phyloP scores from a whole-genome alignment of 2,329 filamentous ascomycete genomes.

The Beauveria pseudobassiana region DNA sequence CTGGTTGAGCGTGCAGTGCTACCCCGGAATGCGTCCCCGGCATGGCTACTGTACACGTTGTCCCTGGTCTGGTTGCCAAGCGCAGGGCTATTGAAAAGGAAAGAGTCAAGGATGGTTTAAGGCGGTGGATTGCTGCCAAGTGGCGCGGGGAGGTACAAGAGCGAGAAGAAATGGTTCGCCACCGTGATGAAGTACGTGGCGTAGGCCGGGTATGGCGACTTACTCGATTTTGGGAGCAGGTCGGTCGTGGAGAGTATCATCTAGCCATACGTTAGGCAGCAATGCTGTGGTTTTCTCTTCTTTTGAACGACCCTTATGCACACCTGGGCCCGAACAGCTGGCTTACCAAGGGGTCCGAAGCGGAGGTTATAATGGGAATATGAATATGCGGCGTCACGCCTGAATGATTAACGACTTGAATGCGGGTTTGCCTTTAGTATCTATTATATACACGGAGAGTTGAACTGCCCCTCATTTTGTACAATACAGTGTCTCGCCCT shows the following conservation, averaged over 20 bases:
- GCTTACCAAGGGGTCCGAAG: not conserved
- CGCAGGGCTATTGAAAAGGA: conserved; percentile 59
- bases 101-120: conserved; percentile 57
- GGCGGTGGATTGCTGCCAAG: conserved; percentile 56
- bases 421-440: not conserved
- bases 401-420: not conserved
- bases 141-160: conserved; percentile 46
- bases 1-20: conserved; percentile 59
- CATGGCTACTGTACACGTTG: conserved; percentile 34
- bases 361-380: not conserved
- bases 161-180: conserved; percentile 38
- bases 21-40: conserved; percentile 55
- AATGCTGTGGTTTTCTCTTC: not conserved
- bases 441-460: conserved; percentile 2
- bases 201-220: conserved; percentile 54
- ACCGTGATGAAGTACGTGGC: conserved; percentile 43
- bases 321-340: not conserved
- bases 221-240: conserved; percentile 58
- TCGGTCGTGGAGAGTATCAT: conserved; percentile 35
- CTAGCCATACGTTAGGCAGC: conserved; percentile 8
- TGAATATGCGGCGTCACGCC: not conserved
- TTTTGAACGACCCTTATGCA: not conserved
- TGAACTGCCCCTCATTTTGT: not conserved
- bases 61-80: conserved; percentile 54
- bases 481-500: not conserved